These are phyloP conservation scores for Cornus suecica DNA, from an alignment of 148 eudicot genomes.

Conservation along the genomic window DNA sequence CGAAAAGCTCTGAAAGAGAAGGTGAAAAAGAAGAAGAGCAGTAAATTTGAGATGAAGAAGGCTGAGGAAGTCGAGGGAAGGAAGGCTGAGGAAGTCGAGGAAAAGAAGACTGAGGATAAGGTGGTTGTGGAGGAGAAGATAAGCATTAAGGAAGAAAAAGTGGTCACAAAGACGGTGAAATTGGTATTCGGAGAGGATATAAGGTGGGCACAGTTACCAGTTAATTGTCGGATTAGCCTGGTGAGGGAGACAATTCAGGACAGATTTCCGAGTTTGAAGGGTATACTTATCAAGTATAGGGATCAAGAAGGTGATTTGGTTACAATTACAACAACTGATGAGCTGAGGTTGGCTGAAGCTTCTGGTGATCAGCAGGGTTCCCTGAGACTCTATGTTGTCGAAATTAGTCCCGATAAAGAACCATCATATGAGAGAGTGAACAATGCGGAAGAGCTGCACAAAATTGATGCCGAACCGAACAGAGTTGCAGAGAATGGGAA, in stretches of 20 bases:
- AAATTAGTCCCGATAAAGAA: conserved; percentile 82
- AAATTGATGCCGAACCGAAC: conserved; percentile 15
- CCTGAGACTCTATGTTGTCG: conserved; percentile 70
- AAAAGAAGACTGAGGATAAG: conserved; percentile 51
- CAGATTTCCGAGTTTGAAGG: conserved; percentile 74
- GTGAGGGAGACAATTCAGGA: conserved; percentile 80
- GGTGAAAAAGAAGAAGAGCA: conserved; percentile 33
- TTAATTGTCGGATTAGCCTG: conserved; percentile 47
- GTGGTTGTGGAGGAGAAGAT: conserved; percentile 79
- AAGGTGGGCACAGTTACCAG: conserved; percentile 73
- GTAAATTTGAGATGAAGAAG: conserved; percentile 22
- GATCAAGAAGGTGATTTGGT: conserved; percentile 91
- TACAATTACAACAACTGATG: conserved; percentile 80
- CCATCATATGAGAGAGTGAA: conserved; percentile 51
- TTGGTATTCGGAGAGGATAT: conserved; percentile 86
- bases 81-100: conserved; percentile 32
- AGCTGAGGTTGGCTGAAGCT: conserved; percentile 79
- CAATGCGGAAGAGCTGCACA: conserved; percentile 21
- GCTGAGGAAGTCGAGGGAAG: conserved; percentile 25
- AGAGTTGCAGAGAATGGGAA: conserved; percentile 33
- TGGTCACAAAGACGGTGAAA: conserved; percentile 63
- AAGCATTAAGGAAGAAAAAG: conserved; percentile 54
- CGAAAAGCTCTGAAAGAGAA: conserved; percentile 40
- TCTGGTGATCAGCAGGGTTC: conserved; percentile 55
- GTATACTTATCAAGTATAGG: conserved; percentile 75